Evolutionary conservation across 345 rosid species (phyloP).

Genomic region (Durio zibethinus): DNA sequence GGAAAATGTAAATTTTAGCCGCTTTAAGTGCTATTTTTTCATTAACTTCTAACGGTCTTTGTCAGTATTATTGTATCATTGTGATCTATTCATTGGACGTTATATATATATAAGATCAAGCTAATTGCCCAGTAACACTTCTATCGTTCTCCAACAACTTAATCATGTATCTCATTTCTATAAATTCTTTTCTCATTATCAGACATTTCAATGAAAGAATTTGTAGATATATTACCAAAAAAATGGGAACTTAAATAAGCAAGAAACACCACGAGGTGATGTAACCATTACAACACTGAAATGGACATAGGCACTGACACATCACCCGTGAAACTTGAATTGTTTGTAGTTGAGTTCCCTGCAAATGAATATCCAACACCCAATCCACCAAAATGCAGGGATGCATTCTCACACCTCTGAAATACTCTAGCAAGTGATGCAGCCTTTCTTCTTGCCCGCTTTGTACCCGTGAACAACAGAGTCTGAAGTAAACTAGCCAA

Average conservation of each 20-base stretch:
- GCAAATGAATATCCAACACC: constrained; percentile 59
- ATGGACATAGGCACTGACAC: constrained; percentile 68
- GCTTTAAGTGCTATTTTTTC: background rate
- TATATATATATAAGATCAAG: constrained; percentile 14
- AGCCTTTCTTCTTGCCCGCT: constrained; percentile 90
- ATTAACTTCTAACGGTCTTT: background rate
- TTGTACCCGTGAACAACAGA: constrained; percentile 83
- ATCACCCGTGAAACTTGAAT: constrained; percentile 48
- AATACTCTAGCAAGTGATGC: constrained; percentile 91
- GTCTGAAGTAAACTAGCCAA: constrained; percentile 73
- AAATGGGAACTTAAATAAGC: constrained; percentile 13
- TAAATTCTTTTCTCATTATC: constrained; percentile 22
- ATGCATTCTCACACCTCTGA: constrained; percentile 64
- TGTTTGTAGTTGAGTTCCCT: constrained; percentile 45
- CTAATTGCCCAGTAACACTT: background rate
- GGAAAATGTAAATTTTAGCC: background rate
- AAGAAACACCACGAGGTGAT: constrained; percentile 5
- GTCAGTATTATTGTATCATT: background rate
- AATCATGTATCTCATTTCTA: constrained; percentile 16
- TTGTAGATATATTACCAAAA: constrained; percentile 32
- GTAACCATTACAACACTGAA: constrained; percentile 53
- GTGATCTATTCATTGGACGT: constrained; percentile 1
- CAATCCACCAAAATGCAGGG: constrained; percentile 52
- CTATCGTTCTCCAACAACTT: constrained; percentile 17
- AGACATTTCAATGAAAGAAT: constrained; percentile 55